phyloP scores from a whole-genome alignment of 2,329 filamentous ascomycete species.

The Diplodia intermedia region DNA sequence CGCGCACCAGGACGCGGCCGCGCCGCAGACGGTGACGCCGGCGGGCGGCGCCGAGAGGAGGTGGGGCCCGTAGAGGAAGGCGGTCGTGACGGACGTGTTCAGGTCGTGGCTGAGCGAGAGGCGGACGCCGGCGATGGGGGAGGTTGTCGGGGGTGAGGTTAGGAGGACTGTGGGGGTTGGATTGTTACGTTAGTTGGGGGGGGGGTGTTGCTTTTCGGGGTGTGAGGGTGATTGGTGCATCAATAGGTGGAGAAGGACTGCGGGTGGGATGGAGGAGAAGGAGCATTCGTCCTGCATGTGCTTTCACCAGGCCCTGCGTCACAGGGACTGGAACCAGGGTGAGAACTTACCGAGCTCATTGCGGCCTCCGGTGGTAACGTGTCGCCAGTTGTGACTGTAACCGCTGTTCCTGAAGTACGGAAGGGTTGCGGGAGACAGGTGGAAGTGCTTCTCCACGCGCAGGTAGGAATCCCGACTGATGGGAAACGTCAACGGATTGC shows the following conservation, averaged over 20 bases:
- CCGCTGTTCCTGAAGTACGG: constrained; percentile 18
- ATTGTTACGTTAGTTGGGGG: not conserved
- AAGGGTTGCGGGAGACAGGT: constrained; percentile 20
- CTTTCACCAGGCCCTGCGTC: no score
- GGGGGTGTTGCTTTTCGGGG: not conserved
- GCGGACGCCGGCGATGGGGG: not conserved
- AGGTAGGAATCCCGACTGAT: constrained; percentile 19
- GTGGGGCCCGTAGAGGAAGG: constrained; percentile 16
- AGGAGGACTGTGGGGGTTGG: not conserved
- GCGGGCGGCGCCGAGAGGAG: not conserved
- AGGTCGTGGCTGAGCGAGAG: constrained; percentile 23
- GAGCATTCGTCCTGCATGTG: not conserved
- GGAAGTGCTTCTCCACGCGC: constrained; percentile 3
- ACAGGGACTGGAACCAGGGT: not conserved
- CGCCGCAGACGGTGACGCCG: not conserved
- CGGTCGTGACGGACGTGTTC: constrained; percentile 12
- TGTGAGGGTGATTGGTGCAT: no score
- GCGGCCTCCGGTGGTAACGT: not conserved
- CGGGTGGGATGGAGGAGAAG: not conserved
- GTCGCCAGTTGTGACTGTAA: constrained; percentile 14
- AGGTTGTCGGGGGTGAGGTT: not conserved
- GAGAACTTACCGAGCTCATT: constrained; percentile 22
- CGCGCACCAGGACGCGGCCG: not conserved
- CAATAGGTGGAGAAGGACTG: not conserved
- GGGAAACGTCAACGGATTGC: constrained; percentile 16